A percentile compares a stretch with the other conserved stretches of the same genome.
Evolutionary conservation across 495 filamentous ascomycete genomes (phyloP).

Genomic region (Hypomontagnella submonticulosa): DNA sequence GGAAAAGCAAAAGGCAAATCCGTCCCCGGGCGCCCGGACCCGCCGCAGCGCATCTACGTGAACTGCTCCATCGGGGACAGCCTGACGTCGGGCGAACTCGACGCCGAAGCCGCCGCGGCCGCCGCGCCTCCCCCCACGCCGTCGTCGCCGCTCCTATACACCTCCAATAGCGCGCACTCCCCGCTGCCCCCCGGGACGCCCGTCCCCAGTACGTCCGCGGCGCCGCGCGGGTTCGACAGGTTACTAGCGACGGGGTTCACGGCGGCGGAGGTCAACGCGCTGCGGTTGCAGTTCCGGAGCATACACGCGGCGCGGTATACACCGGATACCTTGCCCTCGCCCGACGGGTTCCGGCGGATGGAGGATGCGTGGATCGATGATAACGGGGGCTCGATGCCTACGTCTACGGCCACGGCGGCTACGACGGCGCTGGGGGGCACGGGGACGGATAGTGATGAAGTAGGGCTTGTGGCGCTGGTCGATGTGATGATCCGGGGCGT

Average conservation of each 20-base stretch:
- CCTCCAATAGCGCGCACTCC: not conserved
- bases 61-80: conserved; percentile 88
- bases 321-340: conserved; percentile 83
- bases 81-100: conserved; percentile 74
- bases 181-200: conserved; percentile 4
- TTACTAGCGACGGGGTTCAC: conserved; percentile 84
- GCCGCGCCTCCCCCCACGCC: conserved; percentile 49
- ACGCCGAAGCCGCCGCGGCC: conserved; percentile 69
- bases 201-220: conserved; percentile 60
- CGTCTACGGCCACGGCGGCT: conserved; percentile 45
- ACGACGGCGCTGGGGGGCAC: conserved; percentile 47
- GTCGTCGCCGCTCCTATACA: conserved; percentile 10
- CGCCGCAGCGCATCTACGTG: conserved; percentile 71
- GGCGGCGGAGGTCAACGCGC: conserved; percentile 77
- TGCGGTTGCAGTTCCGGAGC: conserved; percentile 86
- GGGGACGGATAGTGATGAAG: conserved; percentile 62
- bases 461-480: conserved; percentile 56
- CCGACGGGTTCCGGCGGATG: conserved; percentile 65
- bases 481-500: conserved; percentile 91
- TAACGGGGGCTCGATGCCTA: conserved; percentile 59
- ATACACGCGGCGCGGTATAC: conserved; percentile 81
- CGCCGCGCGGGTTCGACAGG: conserved; percentile 90
- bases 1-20: conserved; percentile 63
- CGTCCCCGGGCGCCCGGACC: conserved; percentile 46
- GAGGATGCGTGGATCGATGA: conserved; percentile 96